phyloP scores from a whole-genome alignment of 108 stramenopile genomes.

The Nannochloropsis gaditana region DNA sequence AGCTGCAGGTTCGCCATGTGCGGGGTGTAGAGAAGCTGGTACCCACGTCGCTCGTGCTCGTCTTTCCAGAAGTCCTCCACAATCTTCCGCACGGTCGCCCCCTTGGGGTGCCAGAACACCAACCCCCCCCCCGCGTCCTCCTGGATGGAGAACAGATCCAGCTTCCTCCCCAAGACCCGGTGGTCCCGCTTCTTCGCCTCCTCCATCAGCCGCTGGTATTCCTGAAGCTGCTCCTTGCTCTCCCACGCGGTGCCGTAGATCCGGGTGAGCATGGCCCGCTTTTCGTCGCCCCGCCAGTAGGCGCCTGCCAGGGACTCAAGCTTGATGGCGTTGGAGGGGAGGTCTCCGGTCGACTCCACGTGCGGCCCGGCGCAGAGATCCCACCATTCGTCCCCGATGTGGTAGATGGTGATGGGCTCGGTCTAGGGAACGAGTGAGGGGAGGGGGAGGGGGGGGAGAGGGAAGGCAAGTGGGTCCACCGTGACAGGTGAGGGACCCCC shows the following conservation, averaged over 20 bases:
- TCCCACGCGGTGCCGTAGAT: constrained; percentile 96
- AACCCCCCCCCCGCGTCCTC: constrained; percentile 65
- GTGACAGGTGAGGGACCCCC: too few relatives aligned
- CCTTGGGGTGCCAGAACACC: constrained; percentile 90
- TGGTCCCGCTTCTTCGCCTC: constrained; percentile 96
- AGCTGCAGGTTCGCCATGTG: constrained; percentile 92
- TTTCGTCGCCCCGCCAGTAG: constrained; percentile 98
- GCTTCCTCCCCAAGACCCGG: constrained; percentile 84
- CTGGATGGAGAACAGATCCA: constrained; percentile 92
- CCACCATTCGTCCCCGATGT: constrained; percentile 92
- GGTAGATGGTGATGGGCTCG: constrained; percentile 90
- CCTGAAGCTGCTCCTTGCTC: constrained; percentile 61
- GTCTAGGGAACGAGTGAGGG: neutral
- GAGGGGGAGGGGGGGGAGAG: neutral
- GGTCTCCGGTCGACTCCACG: constrained; percentile 71
- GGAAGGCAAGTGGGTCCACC: neutral
- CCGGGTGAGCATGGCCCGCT: constrained; percentile 77
- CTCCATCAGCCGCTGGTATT: constrained; percentile 67
- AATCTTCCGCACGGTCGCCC: constrained; percentile 70
- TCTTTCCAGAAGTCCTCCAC: constrained; percentile 94
- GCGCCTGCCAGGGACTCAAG: constrained; percentile 86
- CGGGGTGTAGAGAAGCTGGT: constrained; percentile 92
- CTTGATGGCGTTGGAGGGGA: constrained; percentile 55
- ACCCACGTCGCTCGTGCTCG: constrained; percentile 66
- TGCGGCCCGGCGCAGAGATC: constrained; percentile 96